Base-by-base conservation (phyloP, 129 eudicot species). In the Calendula officinalis region DNA sequence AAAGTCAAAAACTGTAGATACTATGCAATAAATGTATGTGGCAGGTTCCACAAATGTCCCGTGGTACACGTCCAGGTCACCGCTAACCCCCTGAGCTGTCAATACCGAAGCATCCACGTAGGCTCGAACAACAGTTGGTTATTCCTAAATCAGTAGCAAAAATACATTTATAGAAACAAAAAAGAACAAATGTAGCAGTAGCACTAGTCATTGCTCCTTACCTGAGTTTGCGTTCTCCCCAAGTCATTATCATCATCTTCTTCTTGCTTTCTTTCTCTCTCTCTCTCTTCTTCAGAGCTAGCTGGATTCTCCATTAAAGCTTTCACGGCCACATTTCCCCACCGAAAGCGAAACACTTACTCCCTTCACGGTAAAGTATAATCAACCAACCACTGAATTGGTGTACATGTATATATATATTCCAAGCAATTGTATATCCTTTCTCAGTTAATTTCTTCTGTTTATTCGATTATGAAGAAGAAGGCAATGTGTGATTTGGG, bases 51-150 rank as follows among this genome's bases (percentile, higher is more conserved):
- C 77, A 56, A 64, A 73, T 73, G 78, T 65, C 78, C 65, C 72
- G 61, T 65, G 72, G 67, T 35, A 38, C 67, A 38, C 47, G 48
- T 57, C 73, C 78, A 57, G 16, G 72, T 74, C 78, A 74, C 78
- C 73, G 55, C 60, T 3, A 47, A 46, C 7, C 36, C 16, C 32
- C 51, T 40, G 61, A 50, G 7, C 78, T 80, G 89, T 78, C 81
- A 49, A 8, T 8, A 37, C 86, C 82, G 64, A 56, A 36, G 70
- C 70, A 39, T 4, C 68, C 94, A 85, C 83, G 87, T 78, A 81
- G 88, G 86, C 71, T 60, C 80, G 97, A 88, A 81, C 82, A 77
- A 76, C 91, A 91, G 97, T 86, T 81, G 73, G 72, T 64, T 68
- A 65, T 16, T 54, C 80, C 82, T 35, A 30, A 47, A 63, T 6